phyloP scores from a whole-genome alignment of 1,284 basidiomycete genomes.

The Apiotrichum gamsii region DNA sequence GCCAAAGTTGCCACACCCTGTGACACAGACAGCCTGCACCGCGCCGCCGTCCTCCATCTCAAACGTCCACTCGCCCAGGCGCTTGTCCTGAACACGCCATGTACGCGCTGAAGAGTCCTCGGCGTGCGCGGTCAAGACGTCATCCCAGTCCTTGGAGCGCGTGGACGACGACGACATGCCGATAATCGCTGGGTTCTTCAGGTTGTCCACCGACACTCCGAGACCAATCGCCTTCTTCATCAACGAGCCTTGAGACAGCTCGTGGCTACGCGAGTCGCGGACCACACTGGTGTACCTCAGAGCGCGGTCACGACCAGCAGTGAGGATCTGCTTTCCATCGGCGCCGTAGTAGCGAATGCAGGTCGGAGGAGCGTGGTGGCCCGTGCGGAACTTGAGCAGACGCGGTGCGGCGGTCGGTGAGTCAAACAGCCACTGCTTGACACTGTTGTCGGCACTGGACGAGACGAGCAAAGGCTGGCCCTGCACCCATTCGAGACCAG shows the following conservation, averaged over 20 bases:
- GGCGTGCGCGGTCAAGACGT: constrained; percentile 81
- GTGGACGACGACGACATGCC: constrained; percentile 71
- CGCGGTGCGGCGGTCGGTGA: constrained; percentile 77
- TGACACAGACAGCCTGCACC: constrained; percentile 72
- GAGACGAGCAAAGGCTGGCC: constrained; percentile 83
- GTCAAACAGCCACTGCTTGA: constrained; percentile 99
- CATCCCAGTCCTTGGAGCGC: constrained; percentile 94
- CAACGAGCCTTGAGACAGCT: constrained; percentile 90
- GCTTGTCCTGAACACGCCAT: constrained; percentile 80
- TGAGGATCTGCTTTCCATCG: constrained; percentile 89
- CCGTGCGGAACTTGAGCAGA: constrained; percentile 83
- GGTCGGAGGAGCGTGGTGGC: constrained; percentile 85
- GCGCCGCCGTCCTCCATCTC: constrained; percentile 43
- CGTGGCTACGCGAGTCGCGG: constrained; percentile 84
- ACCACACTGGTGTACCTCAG: constrained; percentile 87
- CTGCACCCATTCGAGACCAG: constrained; percentile 77
- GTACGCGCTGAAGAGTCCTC: constrained; percentile 74
- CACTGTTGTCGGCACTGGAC: constrained; percentile 84
- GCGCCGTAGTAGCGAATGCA: constrained; percentile 91
- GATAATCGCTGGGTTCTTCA: constrained; percentile 74
- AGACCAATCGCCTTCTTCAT: constrained; percentile 74
- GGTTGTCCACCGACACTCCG: constrained; percentile 67
- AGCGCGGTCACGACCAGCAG: constrained; percentile 74
- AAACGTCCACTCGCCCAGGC: constrained; percentile 63
- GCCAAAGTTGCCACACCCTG: constrained; percentile 94